Evolutionary conservation across 192 early-diverging fungal species (phyloP), one percentile per base, ranked within the genome.

Genomic region (Backusella mclennaniae): DNA sequence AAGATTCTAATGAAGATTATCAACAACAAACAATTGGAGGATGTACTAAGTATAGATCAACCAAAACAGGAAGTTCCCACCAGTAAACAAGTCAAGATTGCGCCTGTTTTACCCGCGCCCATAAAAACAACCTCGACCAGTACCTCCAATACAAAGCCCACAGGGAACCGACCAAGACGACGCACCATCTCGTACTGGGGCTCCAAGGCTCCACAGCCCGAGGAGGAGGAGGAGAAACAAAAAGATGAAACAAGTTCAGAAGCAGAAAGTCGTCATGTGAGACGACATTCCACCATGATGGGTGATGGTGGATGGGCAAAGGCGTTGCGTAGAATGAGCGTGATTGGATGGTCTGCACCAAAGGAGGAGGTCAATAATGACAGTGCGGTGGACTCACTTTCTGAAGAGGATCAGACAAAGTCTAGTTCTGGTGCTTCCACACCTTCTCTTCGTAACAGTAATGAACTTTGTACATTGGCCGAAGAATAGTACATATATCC

Each of bases 1-100:
- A 95, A 93, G 79, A 93, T 95, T 59, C 82, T 95, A 36, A 83
- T 85, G 66, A 89, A 90, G 79, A 95, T 95, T 81, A 85, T 95
- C 77, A 81, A 89, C 44, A 88, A 86, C 76, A 87, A 85, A 33
- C 78, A 81, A 8, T 56, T 89, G 29, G 81, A 86, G 52, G 82
- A 85, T 14, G 79, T 89, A 35, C 77, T 89, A 1, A 78, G 79
- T 35, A 80, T 80, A 38, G 84, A 85, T 66, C 75, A 75, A 19
- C 82, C 82, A 7, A 80, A 84, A 73, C 63, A 67, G 21, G 73
- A 77, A 38, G 21, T 73, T 6, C n/a, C 66, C 29, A 49, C 19
- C 19, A 49, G 73, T 41, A 33, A 38, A 44, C 36, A 66, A 11
- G 36, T 42, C 67, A 59, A 31, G 35, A 70, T 35, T 17, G 26